Percentiles rank a stretch among this genome's conserved stretches.
phyloP scores from a whole-genome alignment of 169 alveolate species.

The Plasmodium chabaudi region DNA sequence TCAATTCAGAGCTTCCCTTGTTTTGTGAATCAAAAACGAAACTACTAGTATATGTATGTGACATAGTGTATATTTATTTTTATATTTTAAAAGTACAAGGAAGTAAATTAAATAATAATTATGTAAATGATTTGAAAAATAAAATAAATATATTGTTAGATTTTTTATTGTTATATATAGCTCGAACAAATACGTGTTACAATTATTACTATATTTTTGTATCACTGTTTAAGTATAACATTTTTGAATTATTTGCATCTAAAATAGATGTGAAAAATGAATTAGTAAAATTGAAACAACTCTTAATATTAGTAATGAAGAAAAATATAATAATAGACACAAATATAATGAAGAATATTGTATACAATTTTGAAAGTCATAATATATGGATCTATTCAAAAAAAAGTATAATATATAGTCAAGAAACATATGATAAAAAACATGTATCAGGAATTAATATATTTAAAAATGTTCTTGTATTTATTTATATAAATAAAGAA shows the following conservation, averaged over 20 bases:
- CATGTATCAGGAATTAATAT: slow-evolving; percentile 52
- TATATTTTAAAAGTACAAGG: slow-evolving; percentile 37
- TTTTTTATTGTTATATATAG: slow-evolving; percentile 13
- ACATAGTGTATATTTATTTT: slow-evolving; percentile 44
- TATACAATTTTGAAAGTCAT: slow-evolving; percentile 10
- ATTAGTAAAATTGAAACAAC: slow-evolving; percentile 12
- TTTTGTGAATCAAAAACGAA: not conserved
- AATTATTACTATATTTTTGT: slow-evolving; percentile 6
- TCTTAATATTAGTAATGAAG: slow-evolving; percentile 12
- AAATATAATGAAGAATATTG: slow-evolving; percentile 17
- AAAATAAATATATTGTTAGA: slow-evolving; percentile 27
- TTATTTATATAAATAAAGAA: slow-evolving; percentile 22
- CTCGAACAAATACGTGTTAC: slow-evolving; percentile 7
- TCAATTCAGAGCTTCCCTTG: too few species aligned
- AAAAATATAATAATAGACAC: slow-evolving; percentile 13
- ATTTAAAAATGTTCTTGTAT: slow-evolving; percentile 49
- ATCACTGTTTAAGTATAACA: slow-evolving; percentile 46
- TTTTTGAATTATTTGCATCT: slow-evolving; percentile 28
- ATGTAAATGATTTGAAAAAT: slow-evolving; percentile 13
- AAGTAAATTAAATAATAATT: slow-evolving; percentile 2
- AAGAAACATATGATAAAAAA: slow-evolving; percentile 26
- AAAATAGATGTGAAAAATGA: slow-evolving; percentile 9
- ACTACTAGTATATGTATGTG: slow-evolving; percentile 39
- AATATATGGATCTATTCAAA: not conserved
- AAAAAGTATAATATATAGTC: slow-evolving; percentile 21